Evolutionary conservation across 2,329 filamentous ascomycete genomes (phyloP).

Genomic region (Xylariales sp.): DNA sequence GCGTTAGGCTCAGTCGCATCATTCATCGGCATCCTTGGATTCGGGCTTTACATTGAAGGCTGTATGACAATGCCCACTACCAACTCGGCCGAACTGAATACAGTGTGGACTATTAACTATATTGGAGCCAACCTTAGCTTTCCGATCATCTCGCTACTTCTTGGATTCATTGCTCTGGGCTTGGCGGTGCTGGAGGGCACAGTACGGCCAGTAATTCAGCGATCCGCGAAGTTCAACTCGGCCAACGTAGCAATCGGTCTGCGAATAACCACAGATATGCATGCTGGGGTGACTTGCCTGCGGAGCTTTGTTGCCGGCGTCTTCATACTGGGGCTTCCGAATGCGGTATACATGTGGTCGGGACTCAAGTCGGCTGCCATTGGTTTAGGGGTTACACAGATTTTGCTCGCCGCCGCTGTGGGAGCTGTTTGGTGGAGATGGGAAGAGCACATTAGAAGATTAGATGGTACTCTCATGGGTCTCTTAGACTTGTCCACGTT

Average conservation of each 20-base stretch:
- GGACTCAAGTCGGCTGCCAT: conserved; percentile 34
- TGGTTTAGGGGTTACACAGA: conserved; percentile 36
- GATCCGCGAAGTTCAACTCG: conserved; percentile 45
- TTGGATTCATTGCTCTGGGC: conserved; percentile 43
- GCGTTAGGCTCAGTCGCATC: conserved; percentile 32
- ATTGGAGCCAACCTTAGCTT: conserved; percentile 27
- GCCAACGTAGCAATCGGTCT: conserved; percentile 40
- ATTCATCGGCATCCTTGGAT: conserved; percentile 37
- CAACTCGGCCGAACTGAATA: conserved; percentile 17
- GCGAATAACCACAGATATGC: conserved; percentile 45
- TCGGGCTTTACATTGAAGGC: conserved; percentile 37
- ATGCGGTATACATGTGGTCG: conserved; percentile 25
- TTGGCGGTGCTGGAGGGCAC: conserved; percentile 34
- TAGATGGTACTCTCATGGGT: conserved; percentile 43
- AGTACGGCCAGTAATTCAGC: conserved; percentile 35
- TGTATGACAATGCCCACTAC: conserved; percentile 25
- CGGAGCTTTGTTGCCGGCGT: conserved; percentile 35
- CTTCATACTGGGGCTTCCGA: conserved; percentile 38
- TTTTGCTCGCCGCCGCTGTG: conserved; percentile 29
- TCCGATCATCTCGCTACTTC: conserved; percentile 37
- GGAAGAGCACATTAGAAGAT: conserved; percentile 34
- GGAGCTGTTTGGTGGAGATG: conserved; percentile 35
- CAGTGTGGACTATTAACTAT: conserved; percentile 17
- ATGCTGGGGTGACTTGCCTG: conserved; percentile 35
- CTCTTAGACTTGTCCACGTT: conserved; percentile 39